Conservation (phyloP, 805 yeast species). For the Wickerhamomyces subpelliculosus region DNA sequence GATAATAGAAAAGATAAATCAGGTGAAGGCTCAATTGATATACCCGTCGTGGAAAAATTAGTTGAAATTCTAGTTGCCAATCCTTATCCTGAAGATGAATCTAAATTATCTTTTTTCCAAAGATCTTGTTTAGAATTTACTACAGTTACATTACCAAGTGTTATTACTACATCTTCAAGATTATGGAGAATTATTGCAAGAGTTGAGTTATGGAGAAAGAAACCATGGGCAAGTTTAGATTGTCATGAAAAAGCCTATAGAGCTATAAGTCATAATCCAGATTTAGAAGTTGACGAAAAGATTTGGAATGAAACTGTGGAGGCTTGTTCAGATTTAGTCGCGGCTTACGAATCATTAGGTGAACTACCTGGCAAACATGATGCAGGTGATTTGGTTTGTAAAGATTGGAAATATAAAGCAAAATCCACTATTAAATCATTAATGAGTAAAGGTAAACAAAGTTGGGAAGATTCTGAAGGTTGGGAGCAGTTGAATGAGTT, state of each 20-base stretch:
- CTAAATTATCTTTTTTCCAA: conserved; percentile 52
- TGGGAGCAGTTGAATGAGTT: conserved; percentile 56
- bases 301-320: conserved; percentile 78
- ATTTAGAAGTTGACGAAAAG: conserved; percentile 49
- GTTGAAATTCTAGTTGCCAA: conserved; percentile 54
- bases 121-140: conserved; percentile 61
- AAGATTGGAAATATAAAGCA: conserved; percentile 88
- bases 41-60: conserved; percentile 68
- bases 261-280: conserved; percentile 59
- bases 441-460: conserved; percentile 68
- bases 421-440: conserved; percentile 63
- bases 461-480: conserved; percentile 77
- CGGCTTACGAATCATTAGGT: conserved; percentile 87
- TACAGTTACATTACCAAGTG: conserved; percentile 59
- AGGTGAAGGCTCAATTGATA: conserved; percentile 64
- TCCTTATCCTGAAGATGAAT: conserved; percentile 36
- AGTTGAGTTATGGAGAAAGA: conserved; percentile 79
- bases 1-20: conserved; percentile 46
- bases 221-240: conserved; percentile 84
- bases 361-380: conserved; percentile 72
- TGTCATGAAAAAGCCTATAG: conserved; percentile 84
- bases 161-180: conserved; percentile 52
- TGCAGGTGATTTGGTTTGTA: conserved; percentile 80
- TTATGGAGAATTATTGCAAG: conserved; percentile 81
- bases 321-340: conserved; percentile 67